Percentiles rank a stretch among this genome's conserved stretches.
These are phyloP conservation scores for Lunularia cruciata DNA, from an alignment of 225 moss, liverwort and hornwort species.

Conservation along the genomic window DNA sequence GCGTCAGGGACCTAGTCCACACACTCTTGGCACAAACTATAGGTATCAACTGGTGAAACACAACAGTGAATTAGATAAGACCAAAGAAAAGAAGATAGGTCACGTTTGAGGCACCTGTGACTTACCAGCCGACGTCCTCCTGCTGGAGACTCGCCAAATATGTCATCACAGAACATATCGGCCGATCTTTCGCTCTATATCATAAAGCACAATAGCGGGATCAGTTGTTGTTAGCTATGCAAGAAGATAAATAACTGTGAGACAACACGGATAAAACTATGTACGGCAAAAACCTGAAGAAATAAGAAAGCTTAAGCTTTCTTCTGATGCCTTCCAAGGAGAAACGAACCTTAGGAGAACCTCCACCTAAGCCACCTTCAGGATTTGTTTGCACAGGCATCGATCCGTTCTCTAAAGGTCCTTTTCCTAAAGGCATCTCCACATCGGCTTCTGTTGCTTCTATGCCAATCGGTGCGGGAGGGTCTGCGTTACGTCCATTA, in stretches of 20 bases:
- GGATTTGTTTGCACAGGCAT: conserved; percentile 11
- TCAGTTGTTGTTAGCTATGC: no score
- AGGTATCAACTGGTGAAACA: not conserved
- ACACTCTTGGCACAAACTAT: not conserved
- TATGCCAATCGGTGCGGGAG: not conserved
- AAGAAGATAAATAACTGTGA: no score
- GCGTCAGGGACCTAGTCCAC: conserved; percentile 1
- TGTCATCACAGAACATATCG: conserved; percentile 98
- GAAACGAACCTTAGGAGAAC: conserved; percentile 72
- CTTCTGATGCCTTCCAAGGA: not conserved
- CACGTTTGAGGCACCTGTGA: not conserved
- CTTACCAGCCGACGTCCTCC: conserved; percentile 87
- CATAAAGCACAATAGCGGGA: not conserved
- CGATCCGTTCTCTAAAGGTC: conserved; percentile 48
- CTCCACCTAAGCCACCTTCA: conserved; percentile 59
- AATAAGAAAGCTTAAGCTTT: not conserved
- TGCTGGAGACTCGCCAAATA: conserved; percentile 98
- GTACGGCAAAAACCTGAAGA: not conserved
- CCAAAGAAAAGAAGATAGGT: not conserved
- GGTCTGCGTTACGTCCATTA: not conserved
- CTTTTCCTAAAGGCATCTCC: conserved; percentile 51
- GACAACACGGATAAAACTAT: no score
- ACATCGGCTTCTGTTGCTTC: conserved; percentile 19
- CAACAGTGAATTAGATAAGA: no score
- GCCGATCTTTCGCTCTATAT: conserved; percentile 71